Percentiles rank a stretch among this genome's conserved stretches.
Conservation (phyloP, 257 asterid genomes). For the Solanum verrucosum region DNA sequence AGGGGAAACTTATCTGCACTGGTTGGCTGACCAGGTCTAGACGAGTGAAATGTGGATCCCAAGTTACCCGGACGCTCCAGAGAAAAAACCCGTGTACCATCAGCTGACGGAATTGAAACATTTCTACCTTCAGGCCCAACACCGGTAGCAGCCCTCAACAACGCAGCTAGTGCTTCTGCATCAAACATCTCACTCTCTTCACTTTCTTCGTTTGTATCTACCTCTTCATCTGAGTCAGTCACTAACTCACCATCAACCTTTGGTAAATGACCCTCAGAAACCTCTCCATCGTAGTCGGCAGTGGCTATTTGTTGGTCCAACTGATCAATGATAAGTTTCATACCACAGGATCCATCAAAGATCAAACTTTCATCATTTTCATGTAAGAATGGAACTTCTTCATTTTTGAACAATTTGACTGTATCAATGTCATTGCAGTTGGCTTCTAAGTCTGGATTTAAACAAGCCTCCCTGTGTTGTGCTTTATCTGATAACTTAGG, state of each 20-base stretch:
- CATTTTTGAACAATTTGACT: conserved; percentile 8
- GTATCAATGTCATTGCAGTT: conserved; percentile 14
- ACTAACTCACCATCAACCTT: conserved; percentile 18
- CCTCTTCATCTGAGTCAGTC: conserved; percentile 14
- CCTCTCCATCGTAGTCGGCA: conserved; percentile 12
- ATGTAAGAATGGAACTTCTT: not conserved
- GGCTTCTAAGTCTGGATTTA: conserved; percentile 6
- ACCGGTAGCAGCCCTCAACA: conserved; percentile 12
- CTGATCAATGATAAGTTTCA: not conserved
- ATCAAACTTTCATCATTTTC: conserved; percentile 1
- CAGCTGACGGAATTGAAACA: conserved; percentile 10
- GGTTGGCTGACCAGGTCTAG: conserved; percentile 12
- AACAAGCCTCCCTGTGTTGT: conserved; percentile 6
- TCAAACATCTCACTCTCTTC: conserved; percentile 11
- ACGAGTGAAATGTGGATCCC: conserved; percentile 13
- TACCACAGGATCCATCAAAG: not conserved
- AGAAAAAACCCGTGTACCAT: conserved; percentile 8
- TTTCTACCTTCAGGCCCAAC: conserved; percentile 11
- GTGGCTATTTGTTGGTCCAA: not conserved
- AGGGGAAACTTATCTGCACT: not conserved
- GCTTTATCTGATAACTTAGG: not conserved
- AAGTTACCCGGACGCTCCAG: conserved; percentile 4
- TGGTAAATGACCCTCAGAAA: conserved; percentile 14
- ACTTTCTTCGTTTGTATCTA: conserved; percentile 13
- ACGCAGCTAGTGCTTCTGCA: conserved; percentile 14